phyloP scores from a whole-genome alignment of 148 eudicot genomes.

The Mesembryanthemum crystallinum region DNA sequence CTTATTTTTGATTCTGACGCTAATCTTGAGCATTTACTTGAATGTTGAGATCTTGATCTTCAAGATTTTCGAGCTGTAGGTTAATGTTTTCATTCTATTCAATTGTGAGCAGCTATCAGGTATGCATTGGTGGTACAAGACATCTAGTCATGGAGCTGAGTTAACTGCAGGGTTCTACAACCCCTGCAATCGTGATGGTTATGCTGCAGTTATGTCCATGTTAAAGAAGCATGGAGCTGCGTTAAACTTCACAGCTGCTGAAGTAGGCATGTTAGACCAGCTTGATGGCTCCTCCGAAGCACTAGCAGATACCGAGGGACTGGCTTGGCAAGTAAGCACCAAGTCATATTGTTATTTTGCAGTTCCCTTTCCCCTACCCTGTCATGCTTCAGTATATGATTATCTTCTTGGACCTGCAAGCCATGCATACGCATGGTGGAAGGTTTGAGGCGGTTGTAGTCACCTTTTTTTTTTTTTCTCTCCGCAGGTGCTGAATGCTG shows the following conservation, averaged over 20 bases:
- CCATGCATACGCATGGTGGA: neutral
- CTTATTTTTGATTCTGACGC: conserved; percentile 2
- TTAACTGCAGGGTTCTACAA: conserved; percentile 91
- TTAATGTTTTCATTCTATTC: conserved; percentile 19
- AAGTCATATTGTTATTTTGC: neutral
- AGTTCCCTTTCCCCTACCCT: neutral
- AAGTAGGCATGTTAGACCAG: conserved; percentile 48
- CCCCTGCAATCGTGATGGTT: conserved; percentile 86
- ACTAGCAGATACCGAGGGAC: conserved; percentile 73
- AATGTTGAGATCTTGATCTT: neutral
- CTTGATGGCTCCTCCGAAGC: conserved; percentile 56
- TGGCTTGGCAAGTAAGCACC: conserved; percentile 86
- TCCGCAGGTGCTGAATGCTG: conserved; percentile 87
- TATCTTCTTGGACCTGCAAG: neutral
- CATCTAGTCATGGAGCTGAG: conserved; percentile 96
- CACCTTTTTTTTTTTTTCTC: neutral
- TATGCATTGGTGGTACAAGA: conserved; percentile 94
- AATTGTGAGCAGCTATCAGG: conserved; percentile 65
- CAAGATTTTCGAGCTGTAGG: conserved; percentile 7
- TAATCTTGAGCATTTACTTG: neutral
- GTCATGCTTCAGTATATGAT: neutral
- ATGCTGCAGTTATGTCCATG: conserved; percentile 68
- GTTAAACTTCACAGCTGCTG: conserved; percentile 60
- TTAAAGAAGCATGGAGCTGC: conserved; percentile 73
- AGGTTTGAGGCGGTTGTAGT: neutral